Base-by-base conservation (phyloP, 176 grass and related monocot species). In the Cocos nucifera region DNA sequence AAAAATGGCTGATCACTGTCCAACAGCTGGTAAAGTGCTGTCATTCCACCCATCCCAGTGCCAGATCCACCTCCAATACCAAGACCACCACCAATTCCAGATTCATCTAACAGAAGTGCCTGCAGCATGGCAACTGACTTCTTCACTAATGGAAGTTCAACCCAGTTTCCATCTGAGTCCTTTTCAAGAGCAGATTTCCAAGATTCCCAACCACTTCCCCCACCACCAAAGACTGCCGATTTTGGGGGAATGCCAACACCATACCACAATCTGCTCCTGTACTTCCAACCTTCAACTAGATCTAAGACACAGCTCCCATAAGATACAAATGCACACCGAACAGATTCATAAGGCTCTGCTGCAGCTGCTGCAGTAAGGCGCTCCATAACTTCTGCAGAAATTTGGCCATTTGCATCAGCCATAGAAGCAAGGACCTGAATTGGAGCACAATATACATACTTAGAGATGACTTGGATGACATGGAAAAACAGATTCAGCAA, bases 1-100 rank as follows among this genome's bases (percentile, higher is more conserved):
- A 97, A 78, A 84, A 97, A 97, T 73, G 93, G 93, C 57, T 97
- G 93, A 53, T 97, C 93, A 10, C 93, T 97, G 71, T 97, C 93
- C 77, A 97, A 73, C 58, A 92, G 77, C 73, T 88, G 93, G 78
- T 92, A 92, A 32, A 97, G 83, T 75, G 87, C 75, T 57, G 84
- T 61, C 93, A 97, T 92, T 75, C 90, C 80, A 48, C 87, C 92
- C 87, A 88, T 96, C 74, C 92, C 92, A 71, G 92, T 85, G 74
- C 87, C 93, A 80, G 87, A 97, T 44, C 87, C 93, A 69, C 84
- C 87, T 80, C 84, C 93, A 54, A 92, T 87, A 80, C 84, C 87
- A 65, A 97, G 66, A 71, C 93, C 87, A 66, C 87, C 84, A 1
- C 93, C 87, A 82, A 97, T 78, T 75, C 93, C 93, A 70, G 93